Evolutionary conservation across 306 rosid genomes (phyloP).

Genomic region (Quercus parvula): DNA sequence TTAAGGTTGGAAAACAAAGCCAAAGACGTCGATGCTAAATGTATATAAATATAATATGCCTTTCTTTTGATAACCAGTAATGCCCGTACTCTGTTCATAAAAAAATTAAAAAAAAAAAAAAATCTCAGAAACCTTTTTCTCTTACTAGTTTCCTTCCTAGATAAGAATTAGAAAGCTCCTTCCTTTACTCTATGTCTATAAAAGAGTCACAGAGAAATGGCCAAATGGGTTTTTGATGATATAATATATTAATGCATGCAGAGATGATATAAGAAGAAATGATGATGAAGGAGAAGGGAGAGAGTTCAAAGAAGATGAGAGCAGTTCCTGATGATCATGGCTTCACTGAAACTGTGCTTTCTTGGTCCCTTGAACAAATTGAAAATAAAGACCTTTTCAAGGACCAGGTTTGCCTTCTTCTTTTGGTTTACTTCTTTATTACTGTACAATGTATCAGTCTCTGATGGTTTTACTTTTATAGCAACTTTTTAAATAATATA

Average conservation of each 20-base stretch:
- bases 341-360: conserved; percentile 36
- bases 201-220: too few relatives aligned
- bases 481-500: background rate
- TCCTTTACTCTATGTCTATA: background rate
- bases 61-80: too few relatives aligned
- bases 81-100: too few relatives aligned
- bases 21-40: too few relatives aligned
- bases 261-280: background rate
- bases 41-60: too few relatives aligned
- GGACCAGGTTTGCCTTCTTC: conserved; percentile 29
- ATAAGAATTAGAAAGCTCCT: conserved; percentile 4
- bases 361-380: conserved; percentile 64
- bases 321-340: background rate
- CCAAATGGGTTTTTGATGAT: background rate
- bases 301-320: conserved; percentile 24
- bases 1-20: too few relatives aligned
- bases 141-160: conserved; percentile 8
- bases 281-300: background rate
- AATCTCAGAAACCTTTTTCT: too few relatives aligned
- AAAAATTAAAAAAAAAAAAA: too few relatives aligned
- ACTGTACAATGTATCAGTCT: fast-evolving
- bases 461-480: background rate
- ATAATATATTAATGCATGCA: background rate
- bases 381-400: conserved; percentile 34
- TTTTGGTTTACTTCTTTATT: background rate